phyloP scores from a whole-genome alignment of 257 asterid species.

The Phtheirospermum japonicum region DNA sequence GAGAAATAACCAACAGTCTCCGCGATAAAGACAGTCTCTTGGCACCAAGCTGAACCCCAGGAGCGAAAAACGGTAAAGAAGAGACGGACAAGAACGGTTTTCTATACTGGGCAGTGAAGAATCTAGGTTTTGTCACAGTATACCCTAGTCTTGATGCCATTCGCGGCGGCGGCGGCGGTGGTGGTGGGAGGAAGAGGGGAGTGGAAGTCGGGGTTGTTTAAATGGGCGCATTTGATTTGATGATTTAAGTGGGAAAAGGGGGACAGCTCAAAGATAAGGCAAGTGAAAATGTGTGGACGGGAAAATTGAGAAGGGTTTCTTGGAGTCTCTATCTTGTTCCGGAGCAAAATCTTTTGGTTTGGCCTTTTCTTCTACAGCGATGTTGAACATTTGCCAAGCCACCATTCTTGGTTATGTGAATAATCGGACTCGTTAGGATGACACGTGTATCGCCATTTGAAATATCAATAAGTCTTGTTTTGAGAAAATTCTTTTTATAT shows the following conservation, averaged over 20 bases:
- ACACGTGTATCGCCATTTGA: too few species aligned
- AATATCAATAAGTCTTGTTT: too few species aligned
- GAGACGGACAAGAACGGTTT: conserved; percentile 40
- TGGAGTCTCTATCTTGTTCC: neutral
- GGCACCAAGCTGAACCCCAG: conserved; percentile 41
- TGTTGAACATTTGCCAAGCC: too few species aligned
- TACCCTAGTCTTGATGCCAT: conserved; percentile 69
- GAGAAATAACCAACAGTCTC: conserved; percentile 42
- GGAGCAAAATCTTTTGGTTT: too few species aligned
- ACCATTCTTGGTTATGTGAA: too few species aligned
- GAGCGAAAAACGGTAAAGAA: conserved; percentile 40
- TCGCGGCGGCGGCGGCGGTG: conserved; percentile 26
- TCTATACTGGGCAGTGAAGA: conserved; percentile 40
- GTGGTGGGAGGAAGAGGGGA: conserved; percentile 4
- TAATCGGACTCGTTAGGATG: too few species aligned
- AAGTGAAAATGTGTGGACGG: conserved; percentile 67
- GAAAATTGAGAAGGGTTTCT: conserved; percentile 27
- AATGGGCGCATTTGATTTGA: conserved; percentile 41
- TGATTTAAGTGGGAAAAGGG: conserved; percentile 34
- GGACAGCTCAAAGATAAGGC: conserved; percentile 58
- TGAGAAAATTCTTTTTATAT: too few species aligned
- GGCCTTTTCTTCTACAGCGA: too few species aligned
- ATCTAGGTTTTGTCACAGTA: conserved; percentile 29
- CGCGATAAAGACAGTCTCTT: conserved; percentile 27
- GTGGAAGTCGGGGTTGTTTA: conserved; percentile 26